Conservation (phyloP, 164 flowering plant genomes). For the Macadamia tetraphylla region DNA sequence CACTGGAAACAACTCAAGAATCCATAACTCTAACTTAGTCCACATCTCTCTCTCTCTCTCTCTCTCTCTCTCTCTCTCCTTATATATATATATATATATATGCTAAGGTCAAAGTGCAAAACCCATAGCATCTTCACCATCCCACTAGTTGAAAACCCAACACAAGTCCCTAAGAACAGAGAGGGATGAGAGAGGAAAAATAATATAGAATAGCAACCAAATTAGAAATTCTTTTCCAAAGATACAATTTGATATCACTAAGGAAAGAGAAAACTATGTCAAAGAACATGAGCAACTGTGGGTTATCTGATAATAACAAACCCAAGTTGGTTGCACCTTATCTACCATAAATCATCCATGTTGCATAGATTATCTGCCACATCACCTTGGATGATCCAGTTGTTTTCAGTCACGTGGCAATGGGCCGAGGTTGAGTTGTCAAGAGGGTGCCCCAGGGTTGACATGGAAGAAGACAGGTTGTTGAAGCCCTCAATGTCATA, state of each 20-base stretch:
- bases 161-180: too few relatives aligned
- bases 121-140: constrained; percentile 4
- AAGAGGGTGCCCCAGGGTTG: constrained; percentile 10
- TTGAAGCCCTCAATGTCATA: constrained; percentile 30
- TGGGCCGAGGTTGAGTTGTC: constrained; percentile 8
- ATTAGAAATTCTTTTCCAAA: not conserved
- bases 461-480: constrained; percentile 20
- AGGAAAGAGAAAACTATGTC: not conserved
- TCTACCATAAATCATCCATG: constrained; percentile 48
- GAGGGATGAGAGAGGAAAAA: too few relatives aligned
- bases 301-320: not conserved
- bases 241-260: not conserved
- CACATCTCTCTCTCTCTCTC: not conserved
- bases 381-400: constrained; percentile 30
- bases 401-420: constrained; percentile 24
- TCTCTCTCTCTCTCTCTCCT: not conserved
- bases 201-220: not conserved
- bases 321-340: not conserved
- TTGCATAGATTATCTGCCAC: constrained; percentile 35
- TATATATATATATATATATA: not conserved
- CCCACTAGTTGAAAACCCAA: not conserved
- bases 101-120: constrained; percentile 7
- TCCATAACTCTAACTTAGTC: not conserved
- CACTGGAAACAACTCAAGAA: constrained; percentile 6
- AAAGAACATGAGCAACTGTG: not conserved